A percentile compares a stretch with the other conserved stretches of the same genome.
Evolutionary conservation across 306 rosid genomes (phyloP).

Genomic region (Aeschynomene evenia): DNA sequence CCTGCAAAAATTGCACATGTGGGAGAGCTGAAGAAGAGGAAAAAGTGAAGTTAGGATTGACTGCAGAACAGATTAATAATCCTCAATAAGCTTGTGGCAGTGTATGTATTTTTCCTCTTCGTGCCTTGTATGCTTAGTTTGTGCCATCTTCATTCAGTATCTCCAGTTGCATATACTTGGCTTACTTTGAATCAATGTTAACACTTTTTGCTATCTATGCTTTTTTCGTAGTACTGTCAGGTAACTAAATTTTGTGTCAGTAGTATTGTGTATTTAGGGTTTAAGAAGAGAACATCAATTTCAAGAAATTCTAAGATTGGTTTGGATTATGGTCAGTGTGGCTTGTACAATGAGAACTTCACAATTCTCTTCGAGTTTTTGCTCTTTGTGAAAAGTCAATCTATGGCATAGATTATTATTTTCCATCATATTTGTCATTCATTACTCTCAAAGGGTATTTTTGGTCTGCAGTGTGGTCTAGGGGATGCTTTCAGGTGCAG

Average conservation of each 20-base stretch:
- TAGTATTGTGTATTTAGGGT: too few relatives aligned
- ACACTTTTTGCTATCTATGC: conserved; percentile 2
- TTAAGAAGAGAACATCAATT: neutral
- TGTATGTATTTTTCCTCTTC: conserved; percentile 37
- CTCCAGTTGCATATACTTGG: neutral
- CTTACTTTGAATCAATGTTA: neutral
- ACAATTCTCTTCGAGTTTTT: conserved; percentile 10
- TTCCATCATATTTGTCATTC: neutral
- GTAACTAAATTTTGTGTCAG: neutral
- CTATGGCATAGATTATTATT: neutral
- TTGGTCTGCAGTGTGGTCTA: conserved; percentile 79
- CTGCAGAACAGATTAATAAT: conserved; percentile 68
- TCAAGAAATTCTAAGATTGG: neutral
- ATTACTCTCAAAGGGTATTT: conserved; percentile 37
- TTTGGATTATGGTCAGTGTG: neutral
- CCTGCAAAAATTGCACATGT: conserved; percentile 90
- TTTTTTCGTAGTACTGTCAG: neutral
- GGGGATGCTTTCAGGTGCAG: conserved; percentile 98
- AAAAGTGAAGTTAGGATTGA: conserved; percentile 72
- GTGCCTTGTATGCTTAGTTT: conserved; percentile 2
- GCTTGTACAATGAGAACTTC: neutral
- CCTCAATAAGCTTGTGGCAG: conserved; percentile 95
- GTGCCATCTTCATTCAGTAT: neutral
- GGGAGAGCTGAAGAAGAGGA: conserved; percentile 95
- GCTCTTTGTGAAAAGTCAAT: neutral